Evolutionary conservation across 2,329 filamentous ascomycete genomes (phyloP).

Genomic region (Penicillium sp.): DNA sequence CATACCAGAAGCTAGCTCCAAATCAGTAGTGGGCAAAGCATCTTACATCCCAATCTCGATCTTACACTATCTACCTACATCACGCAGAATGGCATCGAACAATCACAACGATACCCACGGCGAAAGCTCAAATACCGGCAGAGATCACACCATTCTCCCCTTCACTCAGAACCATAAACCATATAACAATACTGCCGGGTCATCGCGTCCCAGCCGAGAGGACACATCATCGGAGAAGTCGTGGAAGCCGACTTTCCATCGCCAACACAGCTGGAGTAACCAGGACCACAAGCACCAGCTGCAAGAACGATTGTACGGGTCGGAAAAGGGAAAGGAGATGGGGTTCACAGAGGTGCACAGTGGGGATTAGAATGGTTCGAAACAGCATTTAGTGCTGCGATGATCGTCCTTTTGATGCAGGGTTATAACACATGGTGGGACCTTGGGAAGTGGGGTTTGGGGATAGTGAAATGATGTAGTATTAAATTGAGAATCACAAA

Average conservation of each 20-base stretch:
- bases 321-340: slow-evolving; percentile 46
- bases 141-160: slow-evolving; percentile 5
- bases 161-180: neutral
- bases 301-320: slow-evolving; percentile 40
- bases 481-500: neutral
- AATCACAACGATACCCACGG: neutral
- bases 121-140: slow-evolving; percentile 6
- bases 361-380: neutral
- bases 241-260: slow-evolving; percentile 32
- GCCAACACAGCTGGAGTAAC: slow-evolving; percentile 37
- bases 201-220: neutral
- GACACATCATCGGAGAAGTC: slow-evolving; percentile 9
- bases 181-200: neutral
- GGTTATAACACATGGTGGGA: neutral
- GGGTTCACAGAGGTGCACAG: slow-evolving; percentile 58
- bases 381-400: neutral
- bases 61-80: neutral
- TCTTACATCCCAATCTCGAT: neutral
- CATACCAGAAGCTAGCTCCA: neutral
- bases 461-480: neutral
- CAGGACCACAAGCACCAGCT: slow-evolving; percentile 59
- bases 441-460: neutral
- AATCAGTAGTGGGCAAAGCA: neutral
- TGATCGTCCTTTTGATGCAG: neutral
- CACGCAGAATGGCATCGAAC: slow-evolving; percentile 1